phyloP scores from a whole-genome alignment of 2,329 filamentous ascomycete genomes.

The Aplosporella prunicola region DNA sequence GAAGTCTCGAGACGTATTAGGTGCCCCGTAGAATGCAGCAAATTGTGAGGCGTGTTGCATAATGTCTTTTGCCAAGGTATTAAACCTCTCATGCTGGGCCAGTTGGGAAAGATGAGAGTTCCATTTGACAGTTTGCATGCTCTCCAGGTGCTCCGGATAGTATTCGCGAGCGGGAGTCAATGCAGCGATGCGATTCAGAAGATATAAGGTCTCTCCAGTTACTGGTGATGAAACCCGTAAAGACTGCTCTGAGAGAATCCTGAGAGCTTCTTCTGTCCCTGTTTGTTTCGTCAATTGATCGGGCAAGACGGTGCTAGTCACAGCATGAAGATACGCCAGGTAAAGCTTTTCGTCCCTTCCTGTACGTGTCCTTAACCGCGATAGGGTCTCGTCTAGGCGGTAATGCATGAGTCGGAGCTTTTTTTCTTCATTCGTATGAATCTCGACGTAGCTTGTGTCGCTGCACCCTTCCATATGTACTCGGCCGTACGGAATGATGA shows the following conservation, averaged over 20 bases:
- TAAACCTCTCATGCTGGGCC: slow-evolving; percentile 17
- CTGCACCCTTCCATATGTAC: background rate
- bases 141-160: slow-evolving; percentile 34
- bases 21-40: too few species aligned
- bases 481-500: slow-evolving; percentile 7
- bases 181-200: slow-evolving; percentile 20
- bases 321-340: slow-evolving; percentile 43
- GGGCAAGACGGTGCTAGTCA: slow-evolving; percentile 44
- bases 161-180: slow-evolving; percentile 30
- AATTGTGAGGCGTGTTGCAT: slow-evolving; percentile 15
- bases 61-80: slow-evolving; percentile 12
- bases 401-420: slow-evolving; percentile 1
- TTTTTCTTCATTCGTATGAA: background rate
- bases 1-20: slow-evolving; percentile 24
- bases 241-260: slow-evolving; percentile 40
- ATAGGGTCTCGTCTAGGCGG: background rate
- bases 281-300: slow-evolving; percentile 42
- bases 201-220: slow-evolving; percentile 6
- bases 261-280: slow-evolving; percentile 46
- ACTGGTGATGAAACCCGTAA: slow-evolving; percentile 40
- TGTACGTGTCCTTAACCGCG: background rate
- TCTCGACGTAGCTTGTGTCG: background rate
- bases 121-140: slow-evolving; percentile 38
- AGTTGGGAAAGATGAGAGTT: slow-evolving; percentile 24
- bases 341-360: slow-evolving; percentile 39